Evolutionary conservation across 352 stramenopile species (phyloP).

Genomic region (Peronospora destructor): DNA sequence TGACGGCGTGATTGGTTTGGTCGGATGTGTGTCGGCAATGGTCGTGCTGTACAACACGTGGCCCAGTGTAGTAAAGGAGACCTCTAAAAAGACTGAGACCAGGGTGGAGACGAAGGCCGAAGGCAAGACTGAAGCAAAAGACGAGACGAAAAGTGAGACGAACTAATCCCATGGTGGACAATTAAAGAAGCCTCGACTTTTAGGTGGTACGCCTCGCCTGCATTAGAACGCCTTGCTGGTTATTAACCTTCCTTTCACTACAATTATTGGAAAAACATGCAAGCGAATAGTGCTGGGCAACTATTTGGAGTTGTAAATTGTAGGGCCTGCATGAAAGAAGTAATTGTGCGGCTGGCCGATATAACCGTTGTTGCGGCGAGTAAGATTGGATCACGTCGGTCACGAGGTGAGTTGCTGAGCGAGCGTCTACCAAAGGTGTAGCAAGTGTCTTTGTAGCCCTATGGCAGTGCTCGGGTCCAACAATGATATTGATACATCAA

Average conservation of each 20-base stretch:
- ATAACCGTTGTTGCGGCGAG: no score
- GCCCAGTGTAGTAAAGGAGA: slow-evolving; percentile 40
- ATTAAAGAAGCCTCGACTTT: not conserved
- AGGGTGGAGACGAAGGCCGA: slow-evolving; percentile 10
- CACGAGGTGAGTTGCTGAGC: no score
- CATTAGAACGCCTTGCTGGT: slow-evolving; percentile 3
- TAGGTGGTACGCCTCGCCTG: slow-evolving; percentile 8
- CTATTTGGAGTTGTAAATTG: no score
- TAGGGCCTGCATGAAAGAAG: no score
- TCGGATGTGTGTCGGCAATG: slow-evolving; percentile 74
- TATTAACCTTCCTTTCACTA: not conserved
- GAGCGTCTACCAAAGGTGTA: no score
- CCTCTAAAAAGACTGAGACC: slow-evolving; percentile 20
- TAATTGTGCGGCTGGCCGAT: no score
- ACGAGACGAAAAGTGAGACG: slow-evolving; percentile 2
- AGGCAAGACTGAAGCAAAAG: slow-evolving; percentile 14
- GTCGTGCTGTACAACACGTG: slow-evolving; percentile 84
- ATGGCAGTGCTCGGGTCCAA: no score
- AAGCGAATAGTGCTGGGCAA: no score
- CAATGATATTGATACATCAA: no score
- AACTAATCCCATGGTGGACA: not conserved
- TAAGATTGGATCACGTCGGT: no score
- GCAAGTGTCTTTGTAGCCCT: no score
- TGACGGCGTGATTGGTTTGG: slow-evolving; percentile 74
- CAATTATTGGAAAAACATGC: slow-evolving; percentile 21